Percentiles rank a stretch among this genome's conserved stretches.
Conservation (phyloP, 331 rosid species). For the Malus hybrid region DNA sequence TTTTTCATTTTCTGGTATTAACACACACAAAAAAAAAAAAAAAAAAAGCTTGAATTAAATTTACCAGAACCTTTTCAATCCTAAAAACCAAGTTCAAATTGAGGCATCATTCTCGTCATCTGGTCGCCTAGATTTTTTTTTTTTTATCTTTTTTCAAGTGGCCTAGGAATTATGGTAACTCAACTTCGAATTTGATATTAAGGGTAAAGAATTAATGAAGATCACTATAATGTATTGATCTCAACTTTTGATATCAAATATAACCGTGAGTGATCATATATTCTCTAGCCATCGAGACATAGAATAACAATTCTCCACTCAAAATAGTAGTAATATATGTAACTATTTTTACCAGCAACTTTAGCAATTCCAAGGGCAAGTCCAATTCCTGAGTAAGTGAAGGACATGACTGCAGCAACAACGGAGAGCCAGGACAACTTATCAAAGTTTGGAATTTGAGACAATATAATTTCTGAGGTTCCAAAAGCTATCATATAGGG, state of each 20-base stretch:
- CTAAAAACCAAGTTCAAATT: neutral
- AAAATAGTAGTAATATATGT: neutral
- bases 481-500: constrained; percentile 61
- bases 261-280: too few species aligned
- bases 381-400: constrained; percentile 65
- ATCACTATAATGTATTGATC: too few species aligned
- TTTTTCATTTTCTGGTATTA: constrained; percentile 17
- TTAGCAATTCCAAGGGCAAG: constrained; percentile 57
- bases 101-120: neutral
- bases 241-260: neutral
- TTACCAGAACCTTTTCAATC: neutral
- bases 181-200: neutral
- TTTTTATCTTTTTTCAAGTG: too few species aligned
- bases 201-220: too few species aligned
- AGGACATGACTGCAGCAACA: constrained; percentile 70
- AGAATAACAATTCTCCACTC: neutral
- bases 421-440: constrained; percentile 65
- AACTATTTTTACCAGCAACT: constrained; percentile 31
- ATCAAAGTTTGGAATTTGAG: constrained; percentile 63
- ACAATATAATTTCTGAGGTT: constrained; percentile 38
- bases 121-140: neutral
- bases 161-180: neutral
- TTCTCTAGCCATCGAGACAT: too few species aligned
- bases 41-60: neutral
- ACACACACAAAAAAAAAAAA: neutral